Percentiles rank a stretch among this genome's conserved stretches.
Evolutionary conservation across 495 filamentous ascomycete species (phyloP).

Genomic region (Aspergillus coremiiformis): DNA sequence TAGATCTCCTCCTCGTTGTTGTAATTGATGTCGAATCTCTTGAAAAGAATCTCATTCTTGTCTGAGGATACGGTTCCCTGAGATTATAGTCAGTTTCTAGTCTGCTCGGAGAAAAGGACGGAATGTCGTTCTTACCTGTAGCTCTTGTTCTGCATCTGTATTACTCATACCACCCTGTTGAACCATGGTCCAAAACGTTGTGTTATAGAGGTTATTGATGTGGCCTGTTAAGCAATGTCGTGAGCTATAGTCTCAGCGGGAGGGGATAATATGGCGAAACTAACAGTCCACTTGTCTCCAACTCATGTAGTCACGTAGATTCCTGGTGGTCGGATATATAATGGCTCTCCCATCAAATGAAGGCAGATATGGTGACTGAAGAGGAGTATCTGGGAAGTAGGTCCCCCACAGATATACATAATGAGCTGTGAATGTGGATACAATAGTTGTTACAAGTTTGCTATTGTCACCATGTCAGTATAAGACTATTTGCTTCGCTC

Average conservation of each 20-base stretch:
- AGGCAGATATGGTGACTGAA: conserved; percentile 65
- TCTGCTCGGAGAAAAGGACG: not conserved
- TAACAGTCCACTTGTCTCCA: conserved; percentile 96
- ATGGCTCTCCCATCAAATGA: conserved; percentile 91
- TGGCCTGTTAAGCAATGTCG: conserved; percentile 52
- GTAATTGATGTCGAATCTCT: conserved; percentile 86
- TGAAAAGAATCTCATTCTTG: conserved; percentile 95
- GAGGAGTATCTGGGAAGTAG: conserved; percentile 59
- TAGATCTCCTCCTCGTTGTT: conserved; percentile 90
- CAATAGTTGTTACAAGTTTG: conserved; percentile 84
- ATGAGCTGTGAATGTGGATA: conserved; percentile 87
- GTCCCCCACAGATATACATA: conserved; percentile 75
- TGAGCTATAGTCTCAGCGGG: not conserved
- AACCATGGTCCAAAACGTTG: conserved; percentile 88
- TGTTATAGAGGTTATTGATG: conserved; percentile 98
- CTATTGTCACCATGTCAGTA: conserved; percentile 31
- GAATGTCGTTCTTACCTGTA: conserved; percentile 48
- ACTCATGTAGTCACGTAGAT: conserved; percentile 88
- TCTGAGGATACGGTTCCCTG: conserved; percentile 76
- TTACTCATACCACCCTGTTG: conserved; percentile 64
- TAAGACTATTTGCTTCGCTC: not conserved
- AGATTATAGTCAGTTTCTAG: not conserved
- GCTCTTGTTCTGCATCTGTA: conserved; percentile 67
- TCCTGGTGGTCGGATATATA: conserved; percentile 68
- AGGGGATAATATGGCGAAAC: conserved; percentile 19